Percentiles rank a stretch among this genome's conserved stretches.
These are phyloP conservation scores for Cryptococcus sp. DNA, from an alignment of 1,284 basidiomycete genomes.

Conservation along the genomic window DNA sequence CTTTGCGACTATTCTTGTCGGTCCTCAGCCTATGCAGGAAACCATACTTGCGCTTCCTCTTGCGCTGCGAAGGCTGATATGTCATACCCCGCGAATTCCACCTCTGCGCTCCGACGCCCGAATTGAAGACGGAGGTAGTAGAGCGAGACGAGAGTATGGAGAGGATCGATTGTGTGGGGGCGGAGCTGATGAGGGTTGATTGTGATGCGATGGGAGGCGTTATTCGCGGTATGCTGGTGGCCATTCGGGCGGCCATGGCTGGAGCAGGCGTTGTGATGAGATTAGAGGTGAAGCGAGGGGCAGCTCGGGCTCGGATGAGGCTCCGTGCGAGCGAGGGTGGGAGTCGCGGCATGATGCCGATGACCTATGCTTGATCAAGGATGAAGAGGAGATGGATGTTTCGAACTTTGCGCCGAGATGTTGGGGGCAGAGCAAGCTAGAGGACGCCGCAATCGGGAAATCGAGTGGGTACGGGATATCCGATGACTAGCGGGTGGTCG, in stretches of 20 bases:
- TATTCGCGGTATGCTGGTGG: neutral
- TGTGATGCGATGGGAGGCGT: constrained; percentile 3
- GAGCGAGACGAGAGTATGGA: constrained; percentile 17
- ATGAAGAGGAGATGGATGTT: too few species aligned
- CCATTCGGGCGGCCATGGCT: too few species aligned
- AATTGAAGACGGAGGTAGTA: neutral
- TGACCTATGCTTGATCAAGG: neutral
- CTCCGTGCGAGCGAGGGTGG: constrained; percentile 5
- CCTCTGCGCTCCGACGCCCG: constrained; percentile 9
- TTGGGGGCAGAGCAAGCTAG: too few species aligned
- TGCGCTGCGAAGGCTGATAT: constrained; percentile 86
- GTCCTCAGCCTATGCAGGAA: constrained; percentile 70
- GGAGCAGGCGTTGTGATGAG: too few species aligned
- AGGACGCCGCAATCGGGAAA: too few species aligned
- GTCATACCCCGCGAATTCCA: constrained; percentile 62
- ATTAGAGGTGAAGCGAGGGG: neutral
- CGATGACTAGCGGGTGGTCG: too few species aligned
- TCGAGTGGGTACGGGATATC: too few species aligned
- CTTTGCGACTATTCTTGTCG: constrained; percentile 62
- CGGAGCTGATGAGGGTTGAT: neutral
- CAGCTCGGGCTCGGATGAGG: neutral
- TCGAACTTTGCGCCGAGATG: too few species aligned
- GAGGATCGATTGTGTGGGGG: constrained; percentile 14
- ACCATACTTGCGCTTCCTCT: constrained; percentile 84
- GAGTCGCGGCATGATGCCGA: constrained; percentile 19